Base-by-base conservation (phyloP, 768 basidiomycete species). In the Mycena crocata region DNA sequence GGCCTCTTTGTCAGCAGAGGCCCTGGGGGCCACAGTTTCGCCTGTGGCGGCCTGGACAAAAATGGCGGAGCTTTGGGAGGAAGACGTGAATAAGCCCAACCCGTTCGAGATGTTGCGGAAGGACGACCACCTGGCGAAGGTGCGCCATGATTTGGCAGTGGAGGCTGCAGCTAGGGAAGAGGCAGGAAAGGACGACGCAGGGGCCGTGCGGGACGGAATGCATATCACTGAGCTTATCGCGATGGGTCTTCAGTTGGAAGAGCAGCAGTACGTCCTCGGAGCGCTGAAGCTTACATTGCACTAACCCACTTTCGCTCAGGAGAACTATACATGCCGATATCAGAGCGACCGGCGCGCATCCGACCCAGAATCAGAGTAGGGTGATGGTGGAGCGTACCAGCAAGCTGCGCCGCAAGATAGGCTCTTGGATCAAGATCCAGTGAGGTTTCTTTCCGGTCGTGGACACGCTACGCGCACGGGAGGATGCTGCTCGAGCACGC, bases 311-410 rank as follows among this genome's bases (percentile, higher is more conserved):
- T 23, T 9, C 5, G 34, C 35, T 12, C 15, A 48, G 17, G 42
- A 42, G 9, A n/a, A 7, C 2, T 49, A 61, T 32, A 19, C 39
- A 40, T 40, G n/a, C 39, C n/a, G 15, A 9, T 40, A 69, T 55
- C 32, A 31, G 58, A 19, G 34, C 24, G 5, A 24, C 57, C 10
- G 52, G 15, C 12, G 28, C 13, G 12, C 61, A 60, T 17, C 39
- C 67, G 0, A 72, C 72, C 14, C 59, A 69, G 17, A 39, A 58
- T 24, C 73, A 77, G 55, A 15, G 40, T 9, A 50, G 62, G 13
- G 69, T 70, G 50, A 23, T 75, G 21, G 59, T 69, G 37, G 59
- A 61, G n/a, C 59, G 49, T 1, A 52, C 26, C 15, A 61, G 28
- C 35, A 61, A 61, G 49, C 26, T 61, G 19, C 48, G 50, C 12